Evolutionary conservation across 805 yeast genomes (phyloP).

Genomic region (Wickerhamomyces mucosus): DNA sequence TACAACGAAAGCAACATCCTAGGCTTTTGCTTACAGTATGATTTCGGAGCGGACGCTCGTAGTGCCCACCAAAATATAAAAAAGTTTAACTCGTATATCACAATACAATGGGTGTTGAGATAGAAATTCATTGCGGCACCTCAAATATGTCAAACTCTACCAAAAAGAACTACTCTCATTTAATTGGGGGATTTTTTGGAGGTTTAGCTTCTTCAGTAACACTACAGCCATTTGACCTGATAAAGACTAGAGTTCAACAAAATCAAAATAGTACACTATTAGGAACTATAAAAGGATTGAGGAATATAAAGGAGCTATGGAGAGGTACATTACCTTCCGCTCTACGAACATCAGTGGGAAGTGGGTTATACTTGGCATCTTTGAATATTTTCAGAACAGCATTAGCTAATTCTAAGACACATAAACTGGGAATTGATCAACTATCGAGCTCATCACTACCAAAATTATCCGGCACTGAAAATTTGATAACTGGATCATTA

Average conservation of each 20-base stretch:
- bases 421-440: conserved; percentile 1
- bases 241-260: conserved; percentile 84
- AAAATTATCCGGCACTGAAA: conserved; percentile 56
- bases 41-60: too few species aligned
- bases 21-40: too few species aligned
- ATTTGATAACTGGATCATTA: conserved; percentile 65
- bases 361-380: conserved; percentile 74
- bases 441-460: conserved; percentile 45
- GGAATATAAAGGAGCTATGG: conserved; percentile 52
- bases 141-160: too few species aligned
- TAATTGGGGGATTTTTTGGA: conserved; percentile 74
- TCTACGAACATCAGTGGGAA: conserved; percentile 80
- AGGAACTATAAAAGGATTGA: conserved; percentile 30
- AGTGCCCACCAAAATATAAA: too few species aligned
- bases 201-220: conserved; percentile 75
- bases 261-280: conserved; percentile 23
- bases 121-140: too few species aligned
- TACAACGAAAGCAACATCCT: too few species aligned
- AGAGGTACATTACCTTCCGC: conserved; percentile 92
- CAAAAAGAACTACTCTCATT: conserved; percentile 32
- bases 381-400: conserved; percentile 52
- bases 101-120: too few species aligned
- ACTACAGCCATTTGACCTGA: conserved; percentile 81
- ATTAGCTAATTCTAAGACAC: conserved; percentile 26
- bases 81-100: too few species aligned